phyloP scores from a whole-genome alignment of 1,284 basidiomycete genomes.

The Sanguinoderma infundibulare region DNA sequence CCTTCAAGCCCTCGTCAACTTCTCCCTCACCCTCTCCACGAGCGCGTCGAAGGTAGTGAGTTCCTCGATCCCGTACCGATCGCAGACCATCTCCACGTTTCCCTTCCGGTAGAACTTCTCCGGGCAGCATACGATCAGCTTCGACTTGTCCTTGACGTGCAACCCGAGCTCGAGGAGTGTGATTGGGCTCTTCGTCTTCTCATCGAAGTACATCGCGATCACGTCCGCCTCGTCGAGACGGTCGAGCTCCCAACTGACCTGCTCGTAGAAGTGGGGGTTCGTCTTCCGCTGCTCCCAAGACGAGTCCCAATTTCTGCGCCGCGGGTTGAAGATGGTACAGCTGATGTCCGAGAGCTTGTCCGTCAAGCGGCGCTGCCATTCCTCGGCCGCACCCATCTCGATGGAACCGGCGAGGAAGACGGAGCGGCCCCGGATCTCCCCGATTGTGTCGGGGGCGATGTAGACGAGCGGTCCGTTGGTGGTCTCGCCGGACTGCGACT shows the following conservation, averaged over 20 bases:
- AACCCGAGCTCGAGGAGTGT: slow-evolving; percentile 16
- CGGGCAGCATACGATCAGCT: slow-evolving; percentile 9
- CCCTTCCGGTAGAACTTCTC: slow-evolving; percentile 1
- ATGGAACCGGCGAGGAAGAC: slow-evolving; percentile 15
- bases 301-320: slow-evolving; percentile 6
- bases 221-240: slow-evolving; percentile 4
- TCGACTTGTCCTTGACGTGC: background rate
- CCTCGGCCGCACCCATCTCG: background rate
- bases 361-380: slow-evolving; percentile 5
- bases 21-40: background rate
- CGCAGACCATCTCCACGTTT: slow-evolving; percentile 12
- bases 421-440: background rate
- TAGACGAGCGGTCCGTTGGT: background rate
- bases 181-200: slow-evolving; percentile 1
- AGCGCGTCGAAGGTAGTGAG: background rate
- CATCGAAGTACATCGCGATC: slow-evolving; percentile 8
- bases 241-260: slow-evolving; percentile 15
- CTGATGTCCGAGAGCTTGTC: background rate
- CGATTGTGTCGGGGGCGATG: background rate
- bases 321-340: slow-evolving; percentile 10
- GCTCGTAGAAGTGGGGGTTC: background rate
- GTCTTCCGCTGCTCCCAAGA: slow-evolving; percentile 2
- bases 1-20: background rate
- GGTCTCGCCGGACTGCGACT: background rate
- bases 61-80: background rate